Percentiles rank a stretch among this genome's conserved stretches.
Conservation (phyloP, 192 early-diverging fungal genomes). For the Pilaira anomala region DNA sequence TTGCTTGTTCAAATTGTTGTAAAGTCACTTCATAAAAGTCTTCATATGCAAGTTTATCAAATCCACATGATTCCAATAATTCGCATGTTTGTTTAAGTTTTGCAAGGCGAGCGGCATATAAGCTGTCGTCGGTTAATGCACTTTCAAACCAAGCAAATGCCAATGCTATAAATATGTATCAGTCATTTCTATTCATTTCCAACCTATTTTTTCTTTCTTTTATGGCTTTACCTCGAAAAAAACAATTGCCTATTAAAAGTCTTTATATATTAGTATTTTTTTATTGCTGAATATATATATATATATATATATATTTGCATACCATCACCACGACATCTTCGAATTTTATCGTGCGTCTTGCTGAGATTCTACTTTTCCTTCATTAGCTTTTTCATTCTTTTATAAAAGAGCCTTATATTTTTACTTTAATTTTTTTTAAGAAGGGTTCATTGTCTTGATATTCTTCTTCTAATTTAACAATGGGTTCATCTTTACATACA, state of each 20-base stretch:
- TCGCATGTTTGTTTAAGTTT: conserved; percentile 40
- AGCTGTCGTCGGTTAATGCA: conserved; percentile 25
- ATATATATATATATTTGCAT: background rate
- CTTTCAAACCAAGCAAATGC: conserved; percentile 64
- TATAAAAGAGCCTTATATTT: background rate
- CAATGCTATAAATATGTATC: conserved; percentile 38
- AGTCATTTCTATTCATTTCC: background rate
- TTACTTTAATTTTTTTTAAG: conserved; percentile 49
- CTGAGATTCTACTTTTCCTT: conserved; percentile 40
- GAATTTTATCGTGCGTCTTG: conserved; percentile 43
- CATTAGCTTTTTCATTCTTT: background rate
- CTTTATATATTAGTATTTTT: background rate
- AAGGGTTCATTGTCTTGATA: conserved; percentile 51
- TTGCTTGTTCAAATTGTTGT: conserved; percentile 38
- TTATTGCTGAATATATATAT: too few species aligned
- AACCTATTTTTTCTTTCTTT: background rate
- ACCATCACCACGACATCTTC: conserved; percentile 61
- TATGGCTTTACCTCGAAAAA: conserved; percentile 54
- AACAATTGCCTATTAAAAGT: conserved; percentile 51
- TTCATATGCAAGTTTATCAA: conserved; percentile 50
- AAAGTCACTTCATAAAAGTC: conserved; percentile 54
- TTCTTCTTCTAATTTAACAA: conserved; percentile 46
- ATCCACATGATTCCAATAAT: conserved; percentile 40
- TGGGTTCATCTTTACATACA: conserved; percentile 46
- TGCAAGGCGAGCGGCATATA: conserved; percentile 28